Evolutionary conservation across 805 yeast genomes (phyloP).

Genomic region (Spathaspora sp.): DNA sequence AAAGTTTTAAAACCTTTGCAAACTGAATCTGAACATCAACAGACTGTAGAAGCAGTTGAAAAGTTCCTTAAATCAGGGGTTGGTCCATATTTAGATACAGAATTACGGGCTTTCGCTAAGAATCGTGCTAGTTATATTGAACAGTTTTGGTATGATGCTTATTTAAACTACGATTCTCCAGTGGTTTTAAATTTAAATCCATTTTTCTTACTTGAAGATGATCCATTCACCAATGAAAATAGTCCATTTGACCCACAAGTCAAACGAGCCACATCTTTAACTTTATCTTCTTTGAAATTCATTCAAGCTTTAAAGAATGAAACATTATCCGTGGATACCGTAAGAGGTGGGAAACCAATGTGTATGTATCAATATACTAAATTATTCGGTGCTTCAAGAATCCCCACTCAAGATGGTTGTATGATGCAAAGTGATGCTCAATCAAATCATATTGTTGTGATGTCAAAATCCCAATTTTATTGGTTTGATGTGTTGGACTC

Average conservation of each 20-base stretch:
- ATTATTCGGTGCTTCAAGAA: conserved; percentile 82
- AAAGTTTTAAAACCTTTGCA: conserved; percentile 75
- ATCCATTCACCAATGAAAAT: conserved; percentile 67
- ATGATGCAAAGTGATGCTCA: conserved; percentile 75
- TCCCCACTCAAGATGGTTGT: conserved; percentile 79
- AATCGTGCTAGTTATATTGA: conserved; percentile 79
- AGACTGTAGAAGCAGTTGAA: conserved; percentile 56
- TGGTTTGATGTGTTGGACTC: conserved; percentile 91
- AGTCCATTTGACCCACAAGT: conserved; percentile 53
- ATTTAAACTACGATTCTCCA: conserved; percentile 80
- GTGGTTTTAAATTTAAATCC: conserved; percentile 93
- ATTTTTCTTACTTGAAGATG: conserved; percentile 85
- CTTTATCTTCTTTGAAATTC: conserved; percentile 74
- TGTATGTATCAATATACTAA: conserved; percentile 92
- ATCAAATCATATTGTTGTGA: conserved; percentile 76
- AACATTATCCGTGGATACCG: conserved; percentile 66
- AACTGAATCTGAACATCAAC: conserved; percentile 63
- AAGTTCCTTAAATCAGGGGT: conserved; percentile 48
- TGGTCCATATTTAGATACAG: conserved; percentile 59
- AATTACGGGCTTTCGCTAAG: conserved; percentile 57
- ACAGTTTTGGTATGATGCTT: conserved; percentile 93
- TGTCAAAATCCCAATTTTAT: conserved; percentile 84
- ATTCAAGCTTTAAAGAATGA: conserved; percentile 73
- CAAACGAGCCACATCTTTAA: conserved; percentile 75
- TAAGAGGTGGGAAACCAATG: conserved; percentile 58